Evolutionary conservation across 2,329 filamentous ascomycete species (phyloP).

Genomic region (Talaromyces sp.): DNA sequence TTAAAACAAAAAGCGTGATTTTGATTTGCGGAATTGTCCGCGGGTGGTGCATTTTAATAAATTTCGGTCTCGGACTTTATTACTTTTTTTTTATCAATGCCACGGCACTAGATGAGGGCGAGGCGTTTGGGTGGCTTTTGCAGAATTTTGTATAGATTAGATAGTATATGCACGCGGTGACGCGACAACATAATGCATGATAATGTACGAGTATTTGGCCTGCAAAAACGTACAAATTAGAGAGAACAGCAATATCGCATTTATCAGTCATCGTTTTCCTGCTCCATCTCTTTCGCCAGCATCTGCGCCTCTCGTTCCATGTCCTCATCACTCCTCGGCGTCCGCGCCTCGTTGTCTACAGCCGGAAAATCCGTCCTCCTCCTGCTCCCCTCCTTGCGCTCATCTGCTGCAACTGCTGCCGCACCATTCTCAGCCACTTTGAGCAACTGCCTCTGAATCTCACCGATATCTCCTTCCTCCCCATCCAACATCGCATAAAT

Average conservation of each 20-base stretch:
- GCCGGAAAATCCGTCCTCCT: slow-evolving; percentile 58
- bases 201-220: neutral
- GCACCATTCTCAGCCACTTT: slow-evolving; percentile 4
- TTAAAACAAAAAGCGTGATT: slow-evolving; percentile 48
- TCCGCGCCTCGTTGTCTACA: slow-evolving; percentile 66
- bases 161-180: neutral
- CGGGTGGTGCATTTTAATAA: neutral
- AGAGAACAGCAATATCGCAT: neutral
- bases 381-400: slow-evolving; percentile 13
- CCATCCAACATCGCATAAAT: slow-evolving; percentile 79
- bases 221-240: neutral
- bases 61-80: neutral
- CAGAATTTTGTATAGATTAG: slow-evolving; percentile 5
- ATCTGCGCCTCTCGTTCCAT: slow-evolving; percentile 74
- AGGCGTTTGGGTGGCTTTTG: slow-evolving; percentile 5
- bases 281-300: slow-evolving; percentile 49
- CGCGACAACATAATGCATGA: neutral
- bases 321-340: slow-evolving; percentile 62
- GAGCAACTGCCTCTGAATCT: slow-evolving; percentile 57
- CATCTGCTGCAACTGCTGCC: no score
- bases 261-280: slow-evolving; percentile 29
- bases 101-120: neutral
- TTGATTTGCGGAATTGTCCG: neutral
- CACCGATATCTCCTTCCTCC: slow-evolving; percentile 77
- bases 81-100: neutral